A percentile compares a stretch with the other conserved stretches of the same genome.
These are phyloP conservation scores for Mortierella alpina DNA, from an alignment of 192 early-diverging fungal genomes.

Conservation along the genomic window DNA sequence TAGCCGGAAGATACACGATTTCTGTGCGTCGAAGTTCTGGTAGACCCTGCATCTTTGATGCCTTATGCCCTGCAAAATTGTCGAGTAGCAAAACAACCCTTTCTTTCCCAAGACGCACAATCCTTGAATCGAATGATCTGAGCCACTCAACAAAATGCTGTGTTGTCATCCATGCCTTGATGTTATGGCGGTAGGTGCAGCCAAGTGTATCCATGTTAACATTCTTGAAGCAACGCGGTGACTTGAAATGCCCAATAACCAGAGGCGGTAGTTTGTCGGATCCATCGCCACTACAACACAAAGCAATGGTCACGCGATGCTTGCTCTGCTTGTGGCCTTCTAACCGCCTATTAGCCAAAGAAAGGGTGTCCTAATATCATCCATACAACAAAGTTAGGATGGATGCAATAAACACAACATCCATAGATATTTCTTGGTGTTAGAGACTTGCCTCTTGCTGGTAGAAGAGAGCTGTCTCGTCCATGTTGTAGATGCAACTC, in stretches of 20 bases:
- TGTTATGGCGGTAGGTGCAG: neutral
- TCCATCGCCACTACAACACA: conserved; percentile 5
- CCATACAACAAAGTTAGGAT: neutral
- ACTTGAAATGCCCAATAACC: neutral
- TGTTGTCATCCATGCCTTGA: neutral
- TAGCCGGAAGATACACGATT: too few relatives aligned
- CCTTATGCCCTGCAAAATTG: too few relatives aligned
- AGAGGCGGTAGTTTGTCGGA: conserved; percentile 5
- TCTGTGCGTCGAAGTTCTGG: too few relatives aligned
- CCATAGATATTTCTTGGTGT: neutral
- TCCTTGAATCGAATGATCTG: neutral
- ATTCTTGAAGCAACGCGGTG: conserved; percentile 2
- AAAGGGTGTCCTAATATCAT: neutral
- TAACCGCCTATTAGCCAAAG: neutral
- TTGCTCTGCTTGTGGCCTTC: conserved; percentile 2
- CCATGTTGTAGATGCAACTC: too few relatives aligned
- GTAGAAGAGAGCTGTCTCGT: too few relatives aligned
- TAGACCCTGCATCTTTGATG: too few relatives aligned
- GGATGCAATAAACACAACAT: neutral
- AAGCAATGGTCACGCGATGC: conserved; percentile 3
- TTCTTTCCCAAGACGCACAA: neutral
- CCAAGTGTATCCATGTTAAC: neutral
- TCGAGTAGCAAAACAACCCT: too few relatives aligned
- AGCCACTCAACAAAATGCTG: neutral
- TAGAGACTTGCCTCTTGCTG: neutral